Base-by-base conservation (phyloP, 1,284 basidiomycete genomes). In the Tylopilus sp. region DNA sequence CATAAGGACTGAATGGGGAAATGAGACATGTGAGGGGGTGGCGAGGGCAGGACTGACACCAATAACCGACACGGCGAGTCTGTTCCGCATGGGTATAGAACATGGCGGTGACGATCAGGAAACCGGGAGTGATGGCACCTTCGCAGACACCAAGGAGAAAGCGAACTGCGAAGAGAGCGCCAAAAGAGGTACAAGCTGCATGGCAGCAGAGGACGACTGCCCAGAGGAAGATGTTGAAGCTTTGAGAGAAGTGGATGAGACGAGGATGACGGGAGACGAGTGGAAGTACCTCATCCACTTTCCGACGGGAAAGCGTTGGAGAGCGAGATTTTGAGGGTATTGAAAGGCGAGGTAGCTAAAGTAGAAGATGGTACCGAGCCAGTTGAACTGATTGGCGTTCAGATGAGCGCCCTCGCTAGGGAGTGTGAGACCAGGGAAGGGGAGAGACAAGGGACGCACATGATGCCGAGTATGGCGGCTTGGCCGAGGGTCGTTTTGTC, bases 61-160 rank as follows among this genome's bases (percentile, higher is more conserved):
- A 87, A 60, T 85, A 87, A 1, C 86, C 85, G 8, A 87, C 81
- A 4, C 88, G 78, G 39, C 76, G 71, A 5, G 82, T 86, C 61
- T 88, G 84, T 60, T 91, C 89, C 4, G 71, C 75, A n/a, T 81
- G 77, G 3, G 86, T 89, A 65, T 91, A 92, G 64, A 89, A 90
- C 81, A 81, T 82, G 44, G 75, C 70, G 21, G 74, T 78, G 49
- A 81, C 74, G 58, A 91, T 81, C 73, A 91, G 72, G 67, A 90
- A 92, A 4, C 85, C 86, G n/a, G 86, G 82, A 1, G 88, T 92
- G 55, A 92, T 87, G 4, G 82, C 81, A 13, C 86, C 86, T 71
- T 82, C 75, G 53, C 77, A 79, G 26, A 75, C 66, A 18, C 83
- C 82, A 29, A 84, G 71, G 29, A 79, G 73, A 48, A 80, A 70